Evolutionary conservation across 345 rosid genomes (phyloP).

Genomic region (Pelargonium nanum): DNA sequence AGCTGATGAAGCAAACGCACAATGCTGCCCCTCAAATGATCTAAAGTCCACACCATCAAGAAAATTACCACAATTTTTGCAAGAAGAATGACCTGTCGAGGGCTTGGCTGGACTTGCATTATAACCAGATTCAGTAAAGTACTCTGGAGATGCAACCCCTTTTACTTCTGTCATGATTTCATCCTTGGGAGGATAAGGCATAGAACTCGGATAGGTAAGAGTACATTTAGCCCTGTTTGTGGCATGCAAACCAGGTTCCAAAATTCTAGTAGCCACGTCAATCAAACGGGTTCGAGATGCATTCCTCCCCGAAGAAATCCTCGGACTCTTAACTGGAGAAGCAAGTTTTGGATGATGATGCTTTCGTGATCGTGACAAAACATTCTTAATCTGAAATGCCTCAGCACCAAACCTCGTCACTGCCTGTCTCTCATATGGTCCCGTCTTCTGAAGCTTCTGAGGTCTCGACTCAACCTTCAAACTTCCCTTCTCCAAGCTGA

Average conservation of each 20-base stretch:
- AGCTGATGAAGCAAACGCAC: constrained; percentile 14
- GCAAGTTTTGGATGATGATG: constrained; percentile 50
- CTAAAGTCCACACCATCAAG: constrained; percentile 32
- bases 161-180: constrained; percentile 19
- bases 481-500: constrained; percentile 24
- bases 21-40: constrained; percentile 18
- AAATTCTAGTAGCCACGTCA: constrained; percentile 72
- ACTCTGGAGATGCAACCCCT: constrained; percentile 22
- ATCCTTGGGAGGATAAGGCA: constrained; percentile 11
- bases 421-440: constrained; percentile 35
- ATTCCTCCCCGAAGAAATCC: constrained; percentile 40
- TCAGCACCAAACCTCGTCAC: constrained; percentile 73
- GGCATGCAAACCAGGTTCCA: constrained; percentile 78
- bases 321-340: constrained; percentile 57
- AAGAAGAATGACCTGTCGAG: constrained; percentile 32
- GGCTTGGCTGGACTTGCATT: constrained; percentile 15
- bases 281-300: constrained; percentile 55
- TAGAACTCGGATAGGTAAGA: constrained; percentile 36
- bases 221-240: constrained; percentile 46
- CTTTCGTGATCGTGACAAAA: constrained; percentile 52
- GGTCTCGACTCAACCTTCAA: constrained; percentile 50
- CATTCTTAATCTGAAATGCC: constrained; percentile 66
- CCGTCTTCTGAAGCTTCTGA: constrained; percentile 80
- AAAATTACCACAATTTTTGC: constrained; percentile 58
- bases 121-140: constrained; percentile 15